A percentile compares a stretch with the other conserved stretches of the same genome.
phyloP scores from a whole-genome alignment of 768 basidiomycete species.

The Boletus rubroflammeus region DNA sequence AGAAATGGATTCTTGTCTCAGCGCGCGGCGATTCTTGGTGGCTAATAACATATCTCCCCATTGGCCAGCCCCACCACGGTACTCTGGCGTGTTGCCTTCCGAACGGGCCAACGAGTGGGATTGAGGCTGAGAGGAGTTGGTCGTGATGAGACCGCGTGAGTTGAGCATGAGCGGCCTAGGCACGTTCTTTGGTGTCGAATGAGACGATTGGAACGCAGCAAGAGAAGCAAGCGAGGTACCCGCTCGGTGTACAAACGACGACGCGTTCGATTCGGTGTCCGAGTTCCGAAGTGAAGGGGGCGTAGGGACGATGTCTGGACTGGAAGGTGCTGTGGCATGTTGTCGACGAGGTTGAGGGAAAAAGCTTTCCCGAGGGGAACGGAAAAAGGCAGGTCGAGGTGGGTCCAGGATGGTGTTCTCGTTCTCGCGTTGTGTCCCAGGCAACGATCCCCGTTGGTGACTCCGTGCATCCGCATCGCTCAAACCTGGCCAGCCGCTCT shows the following conservation, averaged over 20 bases:
- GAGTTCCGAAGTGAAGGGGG: constrained; percentile 19
- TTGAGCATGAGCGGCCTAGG: constrained; percentile 67
- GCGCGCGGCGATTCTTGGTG: constrained; percentile 31
- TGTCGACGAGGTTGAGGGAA: constrained; percentile 36
- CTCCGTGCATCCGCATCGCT: not conserved
- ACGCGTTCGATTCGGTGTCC: constrained; percentile 11
- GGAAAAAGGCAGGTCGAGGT: constrained; percentile 54
- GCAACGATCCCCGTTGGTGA: constrained; percentile 40
- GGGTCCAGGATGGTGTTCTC: constrained; percentile 44
- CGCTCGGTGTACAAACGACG: constrained; percentile 37
- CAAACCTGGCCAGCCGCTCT: constrained; percentile 14
- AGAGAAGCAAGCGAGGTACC: constrained; percentile 43
- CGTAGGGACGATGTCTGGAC: constrained; percentile 22
- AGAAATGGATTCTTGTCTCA: constrained; percentile 57
- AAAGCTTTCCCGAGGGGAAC: constrained; percentile 54
- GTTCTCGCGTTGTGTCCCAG: constrained; percentile 34
- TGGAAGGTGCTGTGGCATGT: constrained; percentile 28
- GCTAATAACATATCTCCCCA: constrained; percentile 49
- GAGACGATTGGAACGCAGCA: constrained; percentile 36
- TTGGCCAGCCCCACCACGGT: constrained; percentile 29
- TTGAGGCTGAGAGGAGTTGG: constrained; percentile 18
- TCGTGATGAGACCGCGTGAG: constrained; percentile 44
- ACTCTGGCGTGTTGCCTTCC: constrained; percentile 34
- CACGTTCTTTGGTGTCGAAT: constrained; percentile 43
- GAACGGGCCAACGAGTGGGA: constrained; percentile 29